phyloP scores from a whole-genome alignment of 2,329 filamentous ascomycete genomes.

The Phaeosphaeriaceae sp. region DNA sequence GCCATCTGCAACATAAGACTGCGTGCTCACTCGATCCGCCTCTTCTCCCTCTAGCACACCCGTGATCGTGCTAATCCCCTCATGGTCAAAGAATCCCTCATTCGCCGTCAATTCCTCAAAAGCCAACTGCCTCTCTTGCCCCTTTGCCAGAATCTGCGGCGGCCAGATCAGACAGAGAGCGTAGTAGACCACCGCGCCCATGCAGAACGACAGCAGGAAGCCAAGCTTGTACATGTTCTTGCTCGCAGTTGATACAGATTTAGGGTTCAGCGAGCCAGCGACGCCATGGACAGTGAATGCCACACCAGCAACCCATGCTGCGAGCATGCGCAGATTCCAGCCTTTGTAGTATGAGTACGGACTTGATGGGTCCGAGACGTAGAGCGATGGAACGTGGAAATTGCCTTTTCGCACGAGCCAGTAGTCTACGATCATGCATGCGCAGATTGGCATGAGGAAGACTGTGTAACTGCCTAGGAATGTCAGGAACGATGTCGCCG shows the following conservation, averaged over 20 bases:
- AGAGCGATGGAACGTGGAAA: slow-evolving; percentile 26
- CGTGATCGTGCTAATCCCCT: slow-evolving; percentile 19
- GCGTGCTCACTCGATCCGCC: slow-evolving; percentile 3
- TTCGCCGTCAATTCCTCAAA: slow-evolving; percentile 23
- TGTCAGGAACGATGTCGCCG: slow-evolving; percentile 30
- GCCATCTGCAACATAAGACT: slow-evolving; percentile 14
- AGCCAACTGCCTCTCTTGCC: slow-evolving; percentile 9
- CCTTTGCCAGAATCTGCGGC: slow-evolving; percentile 16
- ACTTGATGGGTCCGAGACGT: slow-evolving; percentile 12
- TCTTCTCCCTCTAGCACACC: slow-evolving; percentile 22
- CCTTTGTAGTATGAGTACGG: slow-evolving; percentile 28
- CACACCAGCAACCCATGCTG: slow-evolving; percentile 23
- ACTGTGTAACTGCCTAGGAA: slow-evolving; percentile 36
- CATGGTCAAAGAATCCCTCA: slow-evolving; percentile 25
- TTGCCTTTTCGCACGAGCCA: slow-evolving; percentile 26
- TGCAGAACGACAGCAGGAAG: slow-evolving; percentile 18
- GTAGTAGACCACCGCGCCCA: slow-evolving; percentile 25
- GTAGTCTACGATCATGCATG: slow-evolving; percentile 28
- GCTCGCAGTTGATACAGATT: slow-evolving; percentile 17
- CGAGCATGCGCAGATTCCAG: slow-evolving; percentile 28
- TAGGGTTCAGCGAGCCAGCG: slow-evolving; percentile 20
- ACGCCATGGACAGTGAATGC: slow-evolving; percentile 28
- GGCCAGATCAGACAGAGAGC: slow-evolving; percentile 21
- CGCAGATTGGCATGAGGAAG: slow-evolving; percentile 35
- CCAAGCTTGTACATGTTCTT: slow-evolving; percentile 30